These are phyloP conservation scores for Neoascochyta sp. DNA, from an alignment of 2,329 filamentous ascomycete species.

Conservation along the genomic window DNA sequence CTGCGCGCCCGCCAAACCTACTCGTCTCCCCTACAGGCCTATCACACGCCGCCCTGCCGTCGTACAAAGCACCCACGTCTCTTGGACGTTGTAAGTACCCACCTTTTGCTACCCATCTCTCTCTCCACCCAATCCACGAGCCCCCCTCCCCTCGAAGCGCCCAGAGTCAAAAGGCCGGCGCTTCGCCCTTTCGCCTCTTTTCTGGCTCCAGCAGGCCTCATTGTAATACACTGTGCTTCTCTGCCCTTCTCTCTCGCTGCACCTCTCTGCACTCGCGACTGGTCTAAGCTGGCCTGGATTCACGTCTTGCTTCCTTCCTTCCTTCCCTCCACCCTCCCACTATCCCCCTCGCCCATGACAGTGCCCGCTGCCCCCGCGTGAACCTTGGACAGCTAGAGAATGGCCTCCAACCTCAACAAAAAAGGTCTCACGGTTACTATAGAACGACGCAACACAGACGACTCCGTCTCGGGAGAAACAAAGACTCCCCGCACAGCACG, in stretches of 20 bases:
- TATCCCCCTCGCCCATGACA: slow-evolving; percentile 33
- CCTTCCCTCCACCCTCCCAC: too few relatives aligned
- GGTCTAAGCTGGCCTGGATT: slow-evolving; percentile 40
- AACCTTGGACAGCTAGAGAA: slow-evolving; percentile 38
- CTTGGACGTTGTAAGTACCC: slow-evolving; percentile 41
- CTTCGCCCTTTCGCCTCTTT: slow-evolving; percentile 34
- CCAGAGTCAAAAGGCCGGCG: slow-evolving; percentile 40
- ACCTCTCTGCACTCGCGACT: slow-evolving; percentile 25
- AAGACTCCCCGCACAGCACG: slow-evolving; percentile 71
- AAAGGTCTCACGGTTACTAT: slow-evolving; percentile 42
- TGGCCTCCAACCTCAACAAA: slow-evolving; percentile 47
- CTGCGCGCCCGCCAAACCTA: slow-evolving; percentile 29
- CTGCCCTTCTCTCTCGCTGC: slow-evolving; percentile 24
- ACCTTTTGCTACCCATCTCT: slow-evolving; percentile 26
- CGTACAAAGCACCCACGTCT: slow-evolving; percentile 27
- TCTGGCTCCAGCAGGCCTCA: slow-evolving; percentile 42
- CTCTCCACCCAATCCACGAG: slow-evolving; percentile 28
- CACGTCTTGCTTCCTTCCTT: slow-evolving; percentile 32
- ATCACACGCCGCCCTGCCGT: slow-evolving; percentile 32
- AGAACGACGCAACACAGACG: slow-evolving; percentile 41
- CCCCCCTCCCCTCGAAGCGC: slow-evolving; percentile 36
- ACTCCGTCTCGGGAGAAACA: slow-evolving; percentile 42
- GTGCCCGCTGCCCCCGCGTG: slow-evolving; percentile 29
- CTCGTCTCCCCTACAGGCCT: slow-evolving; percentile 31
- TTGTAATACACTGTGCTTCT: slow-evolving; percentile 40